Conservation (phyloP, 2,329 filamentous ascomycete species). For the Diaporthe vexans region DNA sequence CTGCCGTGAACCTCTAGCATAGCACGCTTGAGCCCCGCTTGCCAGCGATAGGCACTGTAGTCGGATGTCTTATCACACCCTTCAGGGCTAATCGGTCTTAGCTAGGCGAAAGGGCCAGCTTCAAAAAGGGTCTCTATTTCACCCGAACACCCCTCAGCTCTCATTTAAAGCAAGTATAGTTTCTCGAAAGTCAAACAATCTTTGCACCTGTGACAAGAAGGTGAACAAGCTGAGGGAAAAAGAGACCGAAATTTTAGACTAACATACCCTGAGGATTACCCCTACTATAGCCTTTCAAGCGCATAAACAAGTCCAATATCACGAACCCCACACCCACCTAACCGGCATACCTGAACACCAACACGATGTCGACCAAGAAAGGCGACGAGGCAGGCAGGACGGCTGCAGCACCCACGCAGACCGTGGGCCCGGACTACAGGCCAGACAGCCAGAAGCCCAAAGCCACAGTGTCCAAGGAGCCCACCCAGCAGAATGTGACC, state of each 20-base stretch:
- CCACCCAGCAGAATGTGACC: slow-evolving; percentile 88
- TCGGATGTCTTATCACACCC: slow-evolving; percentile 22
- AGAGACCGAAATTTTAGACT: not conserved
- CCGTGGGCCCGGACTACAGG: slow-evolving; percentile 85
- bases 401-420: slow-evolving; percentile 63
- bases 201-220: not conserved
- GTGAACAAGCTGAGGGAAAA: not conserved
- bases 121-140: slow-evolving; percentile 30
- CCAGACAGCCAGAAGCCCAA: slow-evolving; percentile 83
- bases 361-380: slow-evolving; percentile 38
- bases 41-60: slow-evolving; percentile 35
- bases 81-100: slow-evolving; percentile 14
- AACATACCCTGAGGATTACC: slow-evolving; percentile 17
- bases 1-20: not conserved
- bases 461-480: slow-evolving; percentile 88
- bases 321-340: slow-evolving; percentile 36
- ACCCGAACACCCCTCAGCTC: slow-evolving; percentile 21
- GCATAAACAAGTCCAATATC: slow-evolving; percentile 38
- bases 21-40: slow-evolving; percentile 22
- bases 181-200: not conserved
- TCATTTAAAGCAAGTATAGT: slow-evolving; percentile 19
- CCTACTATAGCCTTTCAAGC: slow-evolving; percentile 19
- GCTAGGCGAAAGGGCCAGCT: slow-evolving; percentile 5
- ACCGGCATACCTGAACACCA: slow-evolving; percentile 2
- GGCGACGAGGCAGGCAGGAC: slow-evolving; percentile 41